Evolutionary conservation across 1,284 basidiomycete species (phyloP).

Genomic region (Pisolithus thermaeus): DNA sequence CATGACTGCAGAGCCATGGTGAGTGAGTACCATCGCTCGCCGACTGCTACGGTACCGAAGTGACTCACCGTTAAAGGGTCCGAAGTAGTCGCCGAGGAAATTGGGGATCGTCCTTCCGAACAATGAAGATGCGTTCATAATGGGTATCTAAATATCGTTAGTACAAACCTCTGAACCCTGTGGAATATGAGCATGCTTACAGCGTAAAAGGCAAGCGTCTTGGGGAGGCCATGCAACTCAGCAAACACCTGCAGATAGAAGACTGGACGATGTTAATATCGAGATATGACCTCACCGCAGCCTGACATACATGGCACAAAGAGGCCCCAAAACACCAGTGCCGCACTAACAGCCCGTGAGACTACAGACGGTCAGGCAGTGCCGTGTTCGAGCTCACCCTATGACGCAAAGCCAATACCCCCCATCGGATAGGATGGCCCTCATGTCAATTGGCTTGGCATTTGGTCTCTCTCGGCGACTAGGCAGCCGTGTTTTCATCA

Average conservation of each 20-base stretch:
- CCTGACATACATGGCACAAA: conserved; percentile 31
- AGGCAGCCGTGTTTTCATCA: conserved; percentile 34
- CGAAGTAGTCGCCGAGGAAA: conserved; percentile 32
- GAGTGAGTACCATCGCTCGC: not conserved
- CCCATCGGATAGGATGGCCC: conserved; percentile 26
- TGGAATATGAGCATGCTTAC: conserved; percentile 17
- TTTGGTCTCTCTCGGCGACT: conserved; percentile 19
- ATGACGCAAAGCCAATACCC: conserved; percentile 11
- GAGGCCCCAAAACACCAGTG: conserved; percentile 30
- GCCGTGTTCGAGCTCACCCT: conserved; percentile 5
- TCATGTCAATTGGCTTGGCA: conserved; percentile 16
- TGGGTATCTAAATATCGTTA: conserved; percentile 30
- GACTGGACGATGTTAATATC: conserved; percentile 17
- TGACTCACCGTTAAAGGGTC: conserved; percentile 32
- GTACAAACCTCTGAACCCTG: not conserved
- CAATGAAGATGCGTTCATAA: conserved; percentile 36
- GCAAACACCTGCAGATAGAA: conserved; percentile 43
- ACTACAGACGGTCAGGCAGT: not conserved
- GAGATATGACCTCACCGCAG: conserved; percentile 15
- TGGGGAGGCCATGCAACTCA: conserved; percentile 30
- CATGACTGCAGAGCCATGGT: conserved; percentile 24
- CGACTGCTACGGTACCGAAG: not conserved
- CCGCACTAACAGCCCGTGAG: conserved; percentile 6
- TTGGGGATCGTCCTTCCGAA: conserved; percentile 38
- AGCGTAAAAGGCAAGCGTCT: conserved; percentile 35